phyloP scores from a whole-genome alignment of 2,329 filamentous ascomycete genomes.

The Chrysoporthe puriensis region DNA sequence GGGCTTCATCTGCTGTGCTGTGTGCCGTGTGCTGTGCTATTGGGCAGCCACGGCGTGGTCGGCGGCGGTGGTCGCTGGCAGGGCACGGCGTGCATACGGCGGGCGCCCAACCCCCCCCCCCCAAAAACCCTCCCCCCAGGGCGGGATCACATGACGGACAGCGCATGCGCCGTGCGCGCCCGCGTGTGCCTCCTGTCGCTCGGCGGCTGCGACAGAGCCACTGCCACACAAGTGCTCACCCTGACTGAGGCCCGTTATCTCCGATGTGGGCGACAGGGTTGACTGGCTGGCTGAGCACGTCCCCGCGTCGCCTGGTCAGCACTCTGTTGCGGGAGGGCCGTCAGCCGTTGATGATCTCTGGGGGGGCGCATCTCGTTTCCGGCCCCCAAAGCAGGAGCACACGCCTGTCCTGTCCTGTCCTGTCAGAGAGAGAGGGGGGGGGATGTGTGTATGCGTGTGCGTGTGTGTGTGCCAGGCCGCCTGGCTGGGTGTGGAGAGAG shows the following conservation, averaged over 20 bases:
- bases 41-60: background rate
- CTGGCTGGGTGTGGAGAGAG: too few species aligned
- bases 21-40: background rate
- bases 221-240: background rate
- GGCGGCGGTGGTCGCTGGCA: background rate
- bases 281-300: background rate
- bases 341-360: background rate
- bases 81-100: too few species aligned
- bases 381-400: background rate
- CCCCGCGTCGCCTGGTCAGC: slow-evolving; percentile 4
- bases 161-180: background rate
- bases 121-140: too few species aligned
- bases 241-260: slow-evolving; percentile 3
- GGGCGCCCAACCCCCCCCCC: too few species aligned
- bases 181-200: background rate
- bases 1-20: too few species aligned
- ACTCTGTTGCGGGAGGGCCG: slow-evolving; percentile 7
- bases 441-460: too few species aligned
- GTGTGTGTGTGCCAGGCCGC: too few species aligned
- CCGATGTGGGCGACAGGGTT: slow-evolving; percentile 8
- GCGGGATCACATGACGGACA: background rate
- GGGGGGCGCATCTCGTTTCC: background rate
- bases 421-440: too few species aligned
- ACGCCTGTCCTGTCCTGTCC: background rate
- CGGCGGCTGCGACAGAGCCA: background rate